A percentile compares a stretch with the other conserved stretches of the same genome.
These are phyloP conservation scores for Russula dissimulans DNA, from an alignment of 768 basidiomycete species.

Conservation along the genomic window DNA sequence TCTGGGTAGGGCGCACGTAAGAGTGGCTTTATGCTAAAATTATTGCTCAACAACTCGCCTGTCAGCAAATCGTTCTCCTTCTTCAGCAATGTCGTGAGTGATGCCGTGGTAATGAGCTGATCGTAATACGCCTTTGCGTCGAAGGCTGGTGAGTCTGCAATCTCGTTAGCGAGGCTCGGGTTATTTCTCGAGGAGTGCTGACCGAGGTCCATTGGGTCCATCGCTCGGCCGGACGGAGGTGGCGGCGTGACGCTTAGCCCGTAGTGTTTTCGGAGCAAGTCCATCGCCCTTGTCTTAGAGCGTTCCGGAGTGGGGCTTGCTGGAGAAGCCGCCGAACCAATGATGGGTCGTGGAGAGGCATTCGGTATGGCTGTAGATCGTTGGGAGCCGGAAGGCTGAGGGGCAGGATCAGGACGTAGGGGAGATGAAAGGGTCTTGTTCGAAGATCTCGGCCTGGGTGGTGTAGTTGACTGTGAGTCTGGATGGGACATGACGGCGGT, in stretches of 20 bases:
- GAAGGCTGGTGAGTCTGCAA: conserved; percentile 67
- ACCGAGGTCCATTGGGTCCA: conserved; percentile 82
- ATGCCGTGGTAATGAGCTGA: conserved; percentile 74
- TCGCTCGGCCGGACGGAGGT: conserved; percentile 42
- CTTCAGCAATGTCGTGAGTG: conserved; percentile 63
- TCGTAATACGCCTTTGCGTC: conserved; percentile 81
- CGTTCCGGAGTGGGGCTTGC: conserved; percentile 12
- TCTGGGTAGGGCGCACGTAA: conserved; percentile 36
- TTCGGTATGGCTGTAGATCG: not conserved
- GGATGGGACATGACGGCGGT: conserved; percentile 4
- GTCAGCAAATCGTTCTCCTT: conserved; percentile 73
- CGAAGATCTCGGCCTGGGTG: conserved; percentile 10
- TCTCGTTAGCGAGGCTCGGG: conserved; percentile 1
- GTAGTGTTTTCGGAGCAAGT: conserved; percentile 80
- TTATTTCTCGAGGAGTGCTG: conserved; percentile 19
- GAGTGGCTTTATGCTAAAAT: not conserved
- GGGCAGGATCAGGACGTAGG: conserved; percentile 11
- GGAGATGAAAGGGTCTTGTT: conserved; percentile 13
- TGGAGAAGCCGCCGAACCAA: not conserved
- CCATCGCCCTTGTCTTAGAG: conserved; percentile 45
- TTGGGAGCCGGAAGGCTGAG: not conserved
- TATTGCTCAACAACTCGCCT: conserved; percentile 33
- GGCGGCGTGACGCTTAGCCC: conserved; percentile 73
- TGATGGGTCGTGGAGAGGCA: not conserved
- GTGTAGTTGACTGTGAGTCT: conserved; percentile 5